A percentile compares a stretch with the other conserved stretches of the same genome.
Conservation (phyloP, 2,329 filamentous ascomycete species). For the Incumbomyces lentus region DNA sequence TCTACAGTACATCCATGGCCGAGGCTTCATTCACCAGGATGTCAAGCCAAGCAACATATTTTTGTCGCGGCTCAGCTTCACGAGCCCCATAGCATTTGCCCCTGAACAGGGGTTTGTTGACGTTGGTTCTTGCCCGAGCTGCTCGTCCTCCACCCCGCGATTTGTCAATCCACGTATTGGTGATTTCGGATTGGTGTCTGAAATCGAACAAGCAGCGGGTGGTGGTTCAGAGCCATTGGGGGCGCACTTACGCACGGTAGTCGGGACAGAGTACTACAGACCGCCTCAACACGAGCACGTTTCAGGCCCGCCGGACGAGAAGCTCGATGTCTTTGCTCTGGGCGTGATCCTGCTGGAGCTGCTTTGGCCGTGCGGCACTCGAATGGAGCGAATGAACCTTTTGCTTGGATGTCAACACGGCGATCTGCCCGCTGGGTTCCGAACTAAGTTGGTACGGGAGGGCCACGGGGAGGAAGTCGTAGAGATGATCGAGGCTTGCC, state of each 20-base stretch:
- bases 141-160: constrained; percentile 21
- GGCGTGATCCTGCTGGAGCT: constrained; percentile 46
- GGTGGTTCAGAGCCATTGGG: too few species aligned
- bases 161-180: constrained; percentile 53
- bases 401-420: constrained; percentile 29
- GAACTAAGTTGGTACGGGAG: constrained; percentile 28
- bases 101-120: constrained; percentile 30
- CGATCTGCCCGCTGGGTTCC: constrained; percentile 30
- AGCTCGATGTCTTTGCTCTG: constrained; percentile 35
- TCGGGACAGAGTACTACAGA: constrained; percentile 54
- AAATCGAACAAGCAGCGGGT: too few species aligned
- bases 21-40: constrained; percentile 55
- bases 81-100: constrained; percentile 27
- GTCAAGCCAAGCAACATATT: constrained; percentile 61
- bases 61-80: constrained; percentile 39
- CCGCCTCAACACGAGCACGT: constrained; percentile 30
- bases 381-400: constrained; percentile 37
- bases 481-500: constrained; percentile 28
- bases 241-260: constrained; percentile 42
- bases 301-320: constrained; percentile 31
- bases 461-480: constrained; percentile 19
- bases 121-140: constrained; percentile 14
- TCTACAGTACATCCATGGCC: constrained; percentile 53
- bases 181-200: constrained; percentile 52
- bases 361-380: constrained; percentile 44